Percentiles rank a stretch among this genome's conserved stretches.
Conservation (phyloP, 805 yeast species). For the Schizosaccharomyces lindneri region DNA sequence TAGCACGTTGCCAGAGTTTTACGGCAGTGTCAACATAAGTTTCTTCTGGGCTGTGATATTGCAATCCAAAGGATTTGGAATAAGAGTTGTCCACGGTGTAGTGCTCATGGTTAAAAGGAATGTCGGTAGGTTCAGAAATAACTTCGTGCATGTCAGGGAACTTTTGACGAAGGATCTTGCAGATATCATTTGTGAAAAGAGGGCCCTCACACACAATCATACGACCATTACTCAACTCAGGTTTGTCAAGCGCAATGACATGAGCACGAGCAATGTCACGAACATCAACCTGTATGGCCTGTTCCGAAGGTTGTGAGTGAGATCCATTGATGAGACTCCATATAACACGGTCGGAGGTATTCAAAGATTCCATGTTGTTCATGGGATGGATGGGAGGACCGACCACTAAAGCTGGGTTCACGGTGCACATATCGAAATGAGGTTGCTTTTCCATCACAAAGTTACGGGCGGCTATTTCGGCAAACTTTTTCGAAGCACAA, state of each 20-base stretch:
- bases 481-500: constrained; percentile 25
- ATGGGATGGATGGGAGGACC: constrained; percentile 10
- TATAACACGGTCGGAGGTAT: constrained; percentile 15
- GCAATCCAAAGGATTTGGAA: constrained; percentile 9
- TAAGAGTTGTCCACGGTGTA: constrained; percentile 6
- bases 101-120: background rate
- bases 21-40: constrained; percentile 6
- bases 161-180: constrained; percentile 5
- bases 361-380: constrained; percentile 11
- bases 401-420: constrained; percentile 10
- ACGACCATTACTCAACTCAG: constrained; percentile 10
- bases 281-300: constrained; percentile 23
- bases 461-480: constrained; percentile 34
- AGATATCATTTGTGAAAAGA: constrained; percentile 4
- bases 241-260: constrained; percentile 19
- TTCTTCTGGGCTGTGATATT: constrained; percentile 9
- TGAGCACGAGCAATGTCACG: constrained; percentile 41
- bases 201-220: constrained; percentile 10
- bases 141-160: constrained; percentile 8
- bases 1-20: background rate
- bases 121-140: constrained; percentile 5
- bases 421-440: constrained; percentile 8
- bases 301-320: constrained; percentile 5
- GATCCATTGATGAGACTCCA: constrained; percentile 12
- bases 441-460: constrained; percentile 16